phyloP scores from a whole-genome alignment of 2,329 filamentous ascomycete species.

The Orbilia javanica region DNA sequence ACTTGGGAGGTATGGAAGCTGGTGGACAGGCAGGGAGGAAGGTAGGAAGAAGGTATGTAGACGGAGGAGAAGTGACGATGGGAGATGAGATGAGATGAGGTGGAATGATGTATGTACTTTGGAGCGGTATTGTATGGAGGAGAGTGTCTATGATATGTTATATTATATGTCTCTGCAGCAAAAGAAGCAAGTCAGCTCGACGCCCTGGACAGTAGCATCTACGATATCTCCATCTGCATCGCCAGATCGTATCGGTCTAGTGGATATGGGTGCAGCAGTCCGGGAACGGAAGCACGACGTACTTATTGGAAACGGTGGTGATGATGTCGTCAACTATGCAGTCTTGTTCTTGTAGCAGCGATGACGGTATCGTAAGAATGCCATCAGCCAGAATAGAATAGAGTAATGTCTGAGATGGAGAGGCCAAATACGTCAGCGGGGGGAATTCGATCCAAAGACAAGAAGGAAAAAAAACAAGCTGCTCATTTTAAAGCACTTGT shows the following conservation, averaged over 20 bases:
- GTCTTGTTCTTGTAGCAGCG: neutral
- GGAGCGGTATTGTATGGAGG: neutral
- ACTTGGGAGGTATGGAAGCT: neutral
- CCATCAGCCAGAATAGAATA: neutral
- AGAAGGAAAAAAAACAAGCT: conserved; percentile 1
- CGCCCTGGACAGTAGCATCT: too few relatives aligned
- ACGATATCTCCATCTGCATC: too few relatives aligned
- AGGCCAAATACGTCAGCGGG: conserved; percentile 52
- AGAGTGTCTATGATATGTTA: neutral
- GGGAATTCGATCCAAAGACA: neutral
- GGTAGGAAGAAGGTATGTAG: too few relatives aligned
- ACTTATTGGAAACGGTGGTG: too few relatives aligned
- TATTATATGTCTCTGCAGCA: too few relatives aligned
- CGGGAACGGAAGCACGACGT: too few relatives aligned
- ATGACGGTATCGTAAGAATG: neutral
- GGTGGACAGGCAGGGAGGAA: neutral
- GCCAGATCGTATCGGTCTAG: too few relatives aligned
- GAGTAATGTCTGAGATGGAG: conserved; percentile 28
- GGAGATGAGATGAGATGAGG: neutral
- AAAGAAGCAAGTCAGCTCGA: too few relatives aligned
- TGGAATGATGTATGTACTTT: neutral
- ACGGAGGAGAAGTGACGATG: neutral
- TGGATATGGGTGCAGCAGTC: too few relatives aligned
- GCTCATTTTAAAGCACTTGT: neutral
- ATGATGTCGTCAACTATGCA: neutral